phyloP scores from a whole-genome alignment of 495 filamentous ascomycete species.

The Xylaria curta region DNA sequence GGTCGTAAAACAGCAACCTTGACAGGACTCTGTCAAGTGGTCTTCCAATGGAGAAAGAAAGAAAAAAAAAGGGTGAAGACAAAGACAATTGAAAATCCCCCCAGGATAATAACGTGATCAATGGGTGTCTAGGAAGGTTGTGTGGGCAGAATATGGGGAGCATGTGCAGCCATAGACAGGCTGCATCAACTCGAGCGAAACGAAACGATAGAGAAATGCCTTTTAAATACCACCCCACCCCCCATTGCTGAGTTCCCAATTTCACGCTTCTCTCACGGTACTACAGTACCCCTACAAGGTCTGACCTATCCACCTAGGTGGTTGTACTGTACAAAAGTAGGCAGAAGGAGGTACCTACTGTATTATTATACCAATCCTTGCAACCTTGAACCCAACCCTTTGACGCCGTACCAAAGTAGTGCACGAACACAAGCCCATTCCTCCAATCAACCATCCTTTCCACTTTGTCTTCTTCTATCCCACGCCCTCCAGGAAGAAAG shows the following conservation, averaged over 20 bases:
- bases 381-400: conserved; percentile 21
- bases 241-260: background rate
- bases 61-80: background rate
- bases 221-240: conserved; percentile 1
- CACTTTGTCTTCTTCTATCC: conserved; percentile 21
- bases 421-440: conserved; percentile 16
- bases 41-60: background rate
- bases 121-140: background rate
- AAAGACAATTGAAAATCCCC: background rate
- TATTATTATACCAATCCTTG: conserved; percentile 6
- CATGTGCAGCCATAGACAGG: background rate
- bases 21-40: background rate
- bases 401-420: conserved; percentile 16
- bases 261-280: conserved; percentile 1
- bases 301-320: background rate
- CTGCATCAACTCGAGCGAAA: background rate
- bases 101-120: background rate
- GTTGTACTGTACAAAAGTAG: background rate
- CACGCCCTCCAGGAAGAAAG: conserved; percentile 12
- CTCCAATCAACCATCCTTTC: conserved; percentile 27
- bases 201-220: background rate
- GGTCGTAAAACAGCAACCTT: background rate
- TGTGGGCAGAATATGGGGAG: background rate
- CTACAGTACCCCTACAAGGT: conserved; percentile 4
- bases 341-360: background rate